Base-by-base conservation (phyloP, 768 basidiomycete genomes). In the Cystofilobasidium bisporidii region DNA sequence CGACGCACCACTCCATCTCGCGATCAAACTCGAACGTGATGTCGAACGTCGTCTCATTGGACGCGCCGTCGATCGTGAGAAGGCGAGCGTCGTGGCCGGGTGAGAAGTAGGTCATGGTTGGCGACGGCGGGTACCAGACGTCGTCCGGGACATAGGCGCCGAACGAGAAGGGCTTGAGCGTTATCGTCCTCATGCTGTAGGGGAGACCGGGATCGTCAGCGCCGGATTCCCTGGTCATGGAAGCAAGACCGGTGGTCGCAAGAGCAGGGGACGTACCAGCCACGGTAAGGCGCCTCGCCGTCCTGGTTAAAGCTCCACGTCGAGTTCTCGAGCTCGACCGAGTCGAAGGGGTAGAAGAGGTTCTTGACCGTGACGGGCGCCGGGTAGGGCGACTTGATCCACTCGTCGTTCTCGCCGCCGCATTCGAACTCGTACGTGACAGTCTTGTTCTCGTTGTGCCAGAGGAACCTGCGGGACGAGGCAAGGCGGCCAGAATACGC, bases 41-140 rank as follows among this genome's bases (percentile, higher is more conserved):
- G 67, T 86, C 79, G 60, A 89, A 77, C 1, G 77, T 79, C 10
- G 83, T 84, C 1, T 82, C 83, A 33, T 83, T 84, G 64, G 83
- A 77, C 33, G 81, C 75, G 24, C 81, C 81, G 22, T 76, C 75
- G 28, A 80, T 79, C n/a, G 68, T 69, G 3, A 72, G 60, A 36
- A 90, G 78, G 43, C 92, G 87, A 48, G 84, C 81, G 72, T 96
- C 92, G 75, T 96, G 92, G 1, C 92, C 91, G 0, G 92, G 92
- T 3, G 78, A 75, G 77, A 94, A 94, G 64, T 83, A 83, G 22
- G 89, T 89, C 67, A 96, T 76, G 64, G 84, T 82, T 22, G 91
- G 88, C 5, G 80, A 83, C 63, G 88, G 85, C 9, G 83, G 72
- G 12, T 84, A 79, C 89, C 91, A 96, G 71, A 87, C 80, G 0